Base-by-base conservation (phyloP, 2,329 filamentous ascomycete genomes). In the Biscogniauxia mediterranea region DNA sequence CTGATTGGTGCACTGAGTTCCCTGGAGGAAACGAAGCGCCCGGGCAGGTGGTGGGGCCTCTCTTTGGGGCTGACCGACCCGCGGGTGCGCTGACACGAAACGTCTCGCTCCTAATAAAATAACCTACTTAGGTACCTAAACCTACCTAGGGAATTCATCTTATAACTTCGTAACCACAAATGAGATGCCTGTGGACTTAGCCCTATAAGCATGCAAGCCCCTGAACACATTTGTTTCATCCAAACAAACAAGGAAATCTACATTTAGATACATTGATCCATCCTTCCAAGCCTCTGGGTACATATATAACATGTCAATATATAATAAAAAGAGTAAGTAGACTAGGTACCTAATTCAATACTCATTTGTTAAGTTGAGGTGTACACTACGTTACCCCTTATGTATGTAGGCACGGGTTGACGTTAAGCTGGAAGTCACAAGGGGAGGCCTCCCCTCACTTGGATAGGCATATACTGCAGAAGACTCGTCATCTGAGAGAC, bases 161-260 rank as follows among this genome's bases (percentile, higher is more conserved):
- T 54, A 19, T 23, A 20, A 20, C 54, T 49, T 57, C 56, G 49
- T 57, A 57, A 26, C 56, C 20, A 15, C 50, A 57, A 57, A 57
- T 54, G 52, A 54, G 56, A 42, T 23, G 56, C 50, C 19, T 52
- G 50, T 25, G 21, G 50, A 54, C 20, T 54, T 46, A 46, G 38
- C 38, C 38, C 52, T 21, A 21, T 54, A 54, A 13, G n/a, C 23
- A 51, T 57, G 56, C 56, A 64, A 57, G 59, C 62, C 60, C 62
- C 59, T 62, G 66, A 61, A 58, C 17, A 21, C 54, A 59, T 38
- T 55, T 46, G 65, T 66, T 67, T 67, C 65, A 67, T 66, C 65
- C 52, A 46, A 46, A n/a, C 38, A 13, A n/a, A 46, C 38, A 9
- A 46, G 38, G 15, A 46, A 46, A 46, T 46, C 38, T 46, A n/a